phyloP scores from a whole-genome alignment of 345 rosid species.

The Hibiscus syriacus region DNA sequence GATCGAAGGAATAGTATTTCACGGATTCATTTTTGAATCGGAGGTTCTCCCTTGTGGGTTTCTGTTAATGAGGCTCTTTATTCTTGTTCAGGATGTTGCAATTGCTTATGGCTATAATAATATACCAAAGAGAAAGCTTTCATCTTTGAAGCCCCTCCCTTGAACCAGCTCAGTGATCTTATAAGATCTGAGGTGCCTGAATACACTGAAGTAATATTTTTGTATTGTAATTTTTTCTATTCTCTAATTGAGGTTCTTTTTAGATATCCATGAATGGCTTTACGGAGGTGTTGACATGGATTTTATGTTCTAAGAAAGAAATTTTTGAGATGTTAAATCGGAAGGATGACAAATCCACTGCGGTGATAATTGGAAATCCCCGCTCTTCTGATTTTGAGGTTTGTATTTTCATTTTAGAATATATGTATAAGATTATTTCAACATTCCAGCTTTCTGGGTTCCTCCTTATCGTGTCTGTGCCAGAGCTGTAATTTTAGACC shows the following conservation, averaged over 20 bases:
- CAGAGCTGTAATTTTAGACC: neutral
- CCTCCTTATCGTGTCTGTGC: neutral
- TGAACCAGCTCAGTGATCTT: slow-evolving; percentile 77
- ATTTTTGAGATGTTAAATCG: slow-evolving; percentile 62
- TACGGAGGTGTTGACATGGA: slow-evolving; percentile 76
- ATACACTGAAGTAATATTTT: neutral
- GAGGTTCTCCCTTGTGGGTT: neutral
- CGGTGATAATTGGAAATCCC: slow-evolving; percentile 69
- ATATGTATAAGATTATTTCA: neutral
- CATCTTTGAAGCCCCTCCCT: slow-evolving; percentile 58
- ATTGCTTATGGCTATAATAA: slow-evolving; percentile 90
- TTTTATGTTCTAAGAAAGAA: slow-evolving; percentile 67
- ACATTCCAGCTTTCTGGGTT: neutral
- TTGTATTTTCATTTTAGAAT: slow-evolving; percentile 9
- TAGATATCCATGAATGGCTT: slow-evolving; percentile 79
- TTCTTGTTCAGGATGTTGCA: slow-evolving; percentile 74
- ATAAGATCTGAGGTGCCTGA: slow-evolving; percentile 61
- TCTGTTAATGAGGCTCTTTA: slow-evolving; percentile 1
- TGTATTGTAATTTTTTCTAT: neutral
- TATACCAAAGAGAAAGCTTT: slow-evolving; percentile 56
- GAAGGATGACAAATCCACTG: slow-evolving; percentile 45
- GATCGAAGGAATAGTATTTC: neutral
- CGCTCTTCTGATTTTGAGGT: slow-evolving; percentile 97
- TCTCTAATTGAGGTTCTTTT: slow-evolving; percentile 28
- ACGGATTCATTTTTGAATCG: neutral